Evolutionary conservation across 306 rosid genomes (phyloP), one percentile per base, ranked within the genome.

Genomic region (Vachellia collinsii): DNA sequence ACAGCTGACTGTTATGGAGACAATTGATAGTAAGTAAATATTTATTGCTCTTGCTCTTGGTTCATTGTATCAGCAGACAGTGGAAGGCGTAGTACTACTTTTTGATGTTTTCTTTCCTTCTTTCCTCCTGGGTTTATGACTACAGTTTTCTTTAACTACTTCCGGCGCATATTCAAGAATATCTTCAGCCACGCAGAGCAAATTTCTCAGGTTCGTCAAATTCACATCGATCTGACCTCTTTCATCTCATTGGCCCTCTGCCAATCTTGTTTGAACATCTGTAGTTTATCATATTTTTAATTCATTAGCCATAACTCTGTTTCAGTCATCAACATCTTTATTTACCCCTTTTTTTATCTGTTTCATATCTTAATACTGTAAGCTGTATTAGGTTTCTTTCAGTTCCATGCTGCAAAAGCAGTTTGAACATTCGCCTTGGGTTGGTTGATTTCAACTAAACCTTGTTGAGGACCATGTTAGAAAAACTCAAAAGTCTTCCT

Each of bases 111-210:
- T 56, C 50, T 34, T 63, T 64, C 29, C 17, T 41, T 6, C 72
- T 39, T 67, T 38, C n/a, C 66, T 56, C 36, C 8, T 76, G 34
- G 74, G 56, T 44, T 22, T 39, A 58, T 80, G 50, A 38, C 62
- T 82, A 81, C 99, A 94, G 99, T 91, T 75, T 90, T 91, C 85
- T 93, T 92, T 89, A 85, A 90, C 81, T 94, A 91, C 87, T 88
- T 94, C 77, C 89, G 97, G 67, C 93, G 94, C 77, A 91, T 94
- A 83, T 94, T 94, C 95, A 94, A 90, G 83, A 94, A 94, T 87
- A 92, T 94, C 77, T 93, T 94, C 83, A 90, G 83, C 84, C 99
- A 94, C 5, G 94, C 97, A 2, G 99, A 94, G 86, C 97, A 94
- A 90, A 94, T 94, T 81, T 91, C 99, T 72, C 97, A 94, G 97